Percentiles rank a stretch among this genome's conserved stretches.
phyloP scores from a whole-genome alignment of 1,284 basidiomycete genomes.

The Ceratorhiza oryzae-sativae region DNA sequence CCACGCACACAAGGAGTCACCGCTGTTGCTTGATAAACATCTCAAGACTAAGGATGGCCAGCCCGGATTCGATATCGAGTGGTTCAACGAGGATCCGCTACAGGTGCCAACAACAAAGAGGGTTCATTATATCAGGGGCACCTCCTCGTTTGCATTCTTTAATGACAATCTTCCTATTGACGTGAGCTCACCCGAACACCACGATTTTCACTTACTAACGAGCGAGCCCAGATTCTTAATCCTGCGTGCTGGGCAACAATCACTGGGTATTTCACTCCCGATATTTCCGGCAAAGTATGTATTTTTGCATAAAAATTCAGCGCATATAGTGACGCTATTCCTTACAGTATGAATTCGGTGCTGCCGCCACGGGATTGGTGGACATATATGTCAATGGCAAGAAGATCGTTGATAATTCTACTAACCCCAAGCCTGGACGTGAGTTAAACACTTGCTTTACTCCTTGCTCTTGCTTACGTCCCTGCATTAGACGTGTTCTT shows the following conservation, averaged over 20 bases:
- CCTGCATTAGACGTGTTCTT: conserved; percentile 47
- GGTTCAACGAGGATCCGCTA: conserved; percentile 56
- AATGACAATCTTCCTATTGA: conserved; percentile 31
- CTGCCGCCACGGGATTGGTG: conserved; percentile 58
- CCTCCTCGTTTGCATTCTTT: conserved; percentile 55
- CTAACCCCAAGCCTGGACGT: conserved; percentile 42
- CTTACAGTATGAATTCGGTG: conserved; percentile 58
- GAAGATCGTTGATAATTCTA: conserved; percentile 58
- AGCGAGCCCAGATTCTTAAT: conserved; percentile 20
- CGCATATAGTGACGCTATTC: background rate
- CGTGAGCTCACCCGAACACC: conserved; percentile 41
- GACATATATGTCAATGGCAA: conserved; percentile 60
- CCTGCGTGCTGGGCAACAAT: conserved; percentile 40
- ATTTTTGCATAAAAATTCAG: background rate
- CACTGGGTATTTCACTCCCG: conserved; percentile 54
- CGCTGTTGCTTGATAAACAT: conserved; percentile 49
- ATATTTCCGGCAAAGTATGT: conserved; percentile 45
- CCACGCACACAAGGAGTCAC: conserved; percentile 28
- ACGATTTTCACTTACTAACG: conserved; percentile 44
- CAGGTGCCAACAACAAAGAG: conserved; percentile 45
- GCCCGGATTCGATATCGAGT: conserved; percentile 54
- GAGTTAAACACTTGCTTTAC: conserved; percentile 28
- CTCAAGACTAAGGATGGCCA: conserved; percentile 46
- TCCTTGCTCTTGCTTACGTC: background rate
- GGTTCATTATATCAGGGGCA: conserved; percentile 45